Evolutionary conservation across 805 yeast species (phyloP), one percentile per base, ranked within the genome.

Genomic region (Limtongia smithiae): DNA sequence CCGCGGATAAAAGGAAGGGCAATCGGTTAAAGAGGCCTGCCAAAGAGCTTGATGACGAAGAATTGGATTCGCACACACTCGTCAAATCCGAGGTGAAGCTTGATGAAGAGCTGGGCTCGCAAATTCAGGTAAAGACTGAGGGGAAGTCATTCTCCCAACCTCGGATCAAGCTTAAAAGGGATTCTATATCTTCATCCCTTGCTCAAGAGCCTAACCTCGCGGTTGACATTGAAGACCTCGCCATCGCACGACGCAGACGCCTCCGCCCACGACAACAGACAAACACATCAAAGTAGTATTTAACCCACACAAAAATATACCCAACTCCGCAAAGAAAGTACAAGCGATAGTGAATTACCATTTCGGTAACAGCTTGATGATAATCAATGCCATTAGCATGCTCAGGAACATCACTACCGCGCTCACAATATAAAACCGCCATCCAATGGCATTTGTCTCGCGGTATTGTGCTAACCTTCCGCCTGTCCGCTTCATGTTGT

Each of bases 401-500:
- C 67, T 60, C 6, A 60, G 51, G 11, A 66, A 46, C 57, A 71
- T 62, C 41, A 71, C 69, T 14, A 62, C 42, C n/a, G 55, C 55
- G 9, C 73, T 66, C 46, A 48, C 53, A 33, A 71, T 59, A 52
- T 71, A 71, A 50, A 70, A 71, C 65, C 60, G 59, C 68, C 69
- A 69, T 7, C 75, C 71, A 17, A 71, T 59, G 15, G 71, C 71
- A 3, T 65, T 60, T 4, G 63, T 49, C 5, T 58, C 42, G 20
- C 70, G 62, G 60, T 69, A 71, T 51, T 61, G 55, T 38, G 54
- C 37, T 41, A 71, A 60, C 28, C 61, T 40, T 18, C 60, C 46
- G 4, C 72, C 74, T 5, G 71, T 71, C 11, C 52, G 57, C 7
- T 59, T 55, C 68, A 71, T 68, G 24, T 53, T 61, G 1, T 61